phyloP scores from a whole-genome alignment of 2,329 filamentous ascomycete genomes.

The Botrytis hyacinthi region DNA sequence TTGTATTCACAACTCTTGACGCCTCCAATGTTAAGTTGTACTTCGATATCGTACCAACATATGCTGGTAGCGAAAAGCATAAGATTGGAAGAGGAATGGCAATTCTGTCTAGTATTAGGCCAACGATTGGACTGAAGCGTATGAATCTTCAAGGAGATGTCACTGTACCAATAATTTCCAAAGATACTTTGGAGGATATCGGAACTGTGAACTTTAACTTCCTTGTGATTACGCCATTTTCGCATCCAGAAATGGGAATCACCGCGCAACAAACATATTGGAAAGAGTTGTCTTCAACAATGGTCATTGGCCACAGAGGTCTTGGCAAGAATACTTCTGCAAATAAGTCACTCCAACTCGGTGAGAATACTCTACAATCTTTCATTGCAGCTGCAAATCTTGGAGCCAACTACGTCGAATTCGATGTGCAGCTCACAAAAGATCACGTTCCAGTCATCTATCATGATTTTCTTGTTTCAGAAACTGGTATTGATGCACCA shows the following conservation, averaged over 20 bases:
- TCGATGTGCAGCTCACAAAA: slow-evolving; percentile 97
- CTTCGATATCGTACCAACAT: slow-evolving; percentile 95
- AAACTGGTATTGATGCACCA: slow-evolving; percentile 94
- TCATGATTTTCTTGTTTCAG: slow-evolving; percentile 95
- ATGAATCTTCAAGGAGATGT: slow-evolving; percentile 91
- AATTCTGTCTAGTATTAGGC: slow-evolving; percentile 80
- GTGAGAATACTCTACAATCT: slow-evolving; percentile 92
- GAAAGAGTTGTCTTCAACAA: slow-evolving; percentile 87
- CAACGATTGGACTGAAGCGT: slow-evolving; percentile 77
- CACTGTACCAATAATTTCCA: slow-evolving; percentile 76
- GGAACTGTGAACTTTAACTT: slow-evolving; percentile 97
- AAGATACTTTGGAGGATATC: slow-evolving; percentile 81
- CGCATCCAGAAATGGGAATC: slow-evolving; percentile 89
- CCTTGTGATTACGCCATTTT: slow-evolving; percentile 88
- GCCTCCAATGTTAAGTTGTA: slow-evolving; percentile 79
- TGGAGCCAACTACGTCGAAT: slow-evolving; percentile 72
- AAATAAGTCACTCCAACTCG: slow-evolving; percentile 85
- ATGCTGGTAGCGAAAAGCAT: slow-evolving; percentile 83
- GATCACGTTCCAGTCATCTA: slow-evolving; percentile 98
- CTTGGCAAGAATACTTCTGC: slow-evolving; percentile 86
- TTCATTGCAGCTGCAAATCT: slow-evolving; percentile 96
- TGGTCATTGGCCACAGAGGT: slow-evolving; percentile 71
- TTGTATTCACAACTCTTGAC: slow-evolving; percentile 81
- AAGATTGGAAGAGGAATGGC: slow-evolving; percentile 89
- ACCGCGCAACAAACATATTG: slow-evolving; percentile 92